Evolutionary conservation across 495 filamentous ascomycete genomes (phyloP).

Genomic region (Jackrogersella minutella): DNA sequence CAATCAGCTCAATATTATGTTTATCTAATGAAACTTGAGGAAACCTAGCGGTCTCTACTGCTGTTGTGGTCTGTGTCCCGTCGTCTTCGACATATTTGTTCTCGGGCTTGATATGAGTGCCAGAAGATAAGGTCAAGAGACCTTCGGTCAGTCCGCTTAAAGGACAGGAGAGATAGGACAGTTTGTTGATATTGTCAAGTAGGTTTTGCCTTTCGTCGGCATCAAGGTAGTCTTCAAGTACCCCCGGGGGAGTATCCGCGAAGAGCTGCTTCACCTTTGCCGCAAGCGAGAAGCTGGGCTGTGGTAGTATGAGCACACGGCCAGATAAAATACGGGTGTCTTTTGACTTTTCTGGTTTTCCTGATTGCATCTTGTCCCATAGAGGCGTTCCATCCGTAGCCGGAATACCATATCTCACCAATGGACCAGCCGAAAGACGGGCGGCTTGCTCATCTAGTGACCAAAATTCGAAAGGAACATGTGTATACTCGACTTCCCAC

Average conservation of each 20-base stretch:
- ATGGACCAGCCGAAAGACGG: neutral
- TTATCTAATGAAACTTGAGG: neutral
- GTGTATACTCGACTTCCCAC: slow-evolving; percentile 62
- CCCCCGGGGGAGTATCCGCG: slow-evolving; percentile 27
- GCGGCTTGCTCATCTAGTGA: slow-evolving; percentile 23
- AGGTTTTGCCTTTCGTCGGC: slow-evolving; percentile 11
- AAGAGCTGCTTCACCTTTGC: slow-evolving; percentile 49
- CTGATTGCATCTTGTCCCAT: neutral
- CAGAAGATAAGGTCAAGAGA: slow-evolving; percentile 51
- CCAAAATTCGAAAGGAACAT: slow-evolving; percentile 53
- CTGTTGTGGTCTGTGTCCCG: neutral
- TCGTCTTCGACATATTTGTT: neutral
- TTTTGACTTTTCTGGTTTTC: neutral
- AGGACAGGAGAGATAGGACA: slow-evolving; percentile 51
- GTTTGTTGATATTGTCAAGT: slow-evolving; percentile 4
- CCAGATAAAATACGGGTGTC: slow-evolving; percentile 50
- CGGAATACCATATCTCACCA: slow-evolving; percentile 39
- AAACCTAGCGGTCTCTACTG: neutral
- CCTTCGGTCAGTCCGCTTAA: slow-evolving; percentile 54
- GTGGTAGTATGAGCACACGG: slow-evolving; percentile 54
- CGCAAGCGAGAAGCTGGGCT: slow-evolving; percentile 51
- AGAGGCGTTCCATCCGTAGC: neutral
- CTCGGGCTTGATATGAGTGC: slow-evolving; percentile 57
- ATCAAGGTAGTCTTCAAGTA: slow-evolving; percentile 27
- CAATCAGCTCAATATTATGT: slow-evolving; percentile 7